Evolutionary conservation across 768 basidiomycete species (phyloP), one percentile per base, ranked within the genome.

Genomic region (Mycena olivaceomarginata): DNA sequence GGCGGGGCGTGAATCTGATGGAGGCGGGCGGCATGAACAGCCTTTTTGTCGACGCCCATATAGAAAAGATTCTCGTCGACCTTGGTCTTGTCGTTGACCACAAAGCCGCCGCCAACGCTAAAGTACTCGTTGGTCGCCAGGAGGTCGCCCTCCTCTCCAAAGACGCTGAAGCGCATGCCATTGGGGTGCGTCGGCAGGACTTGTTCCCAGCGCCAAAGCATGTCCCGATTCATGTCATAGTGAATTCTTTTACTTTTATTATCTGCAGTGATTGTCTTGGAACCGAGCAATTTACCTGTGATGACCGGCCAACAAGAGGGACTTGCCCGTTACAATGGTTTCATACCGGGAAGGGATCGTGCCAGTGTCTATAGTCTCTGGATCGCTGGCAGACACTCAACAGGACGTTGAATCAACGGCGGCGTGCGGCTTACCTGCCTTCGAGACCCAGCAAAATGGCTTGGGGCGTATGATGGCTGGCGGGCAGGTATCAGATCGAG

Each of bases 51-150:
- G 39, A 98, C 95, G 20, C 95, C 93, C 85, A 96, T 97, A 89
- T 98, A 99, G 84, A 96, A 99, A 77, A 98, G 83, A 82, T 99
- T 99, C 86, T 99, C 98, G 80, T 97, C 97, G 70, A 94, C 96
- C 89, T 97, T 94, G 2, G 97, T 98, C 84, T 97, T 95, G 53
- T 97, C 96, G 81, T 98, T 98, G 37, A 98, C 97, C 4, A 98
- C 97, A 82, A 98, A 98, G 3, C 97, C 97, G 59, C 97, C 97
- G 3, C 97, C 97, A 65, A 98, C 97, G 70, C 95, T 96, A 83
- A 96, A 98, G 81, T 98, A 99, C 83, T 97, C 96, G 80, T 99
- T 99, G 15, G 96, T 97, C 1, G 98, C 98, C 73, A 99, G 87
- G 75, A 99, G 86, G 77, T 96, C 92, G 2, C 98, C 98, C n/a